Evolutionary conservation across 805 yeast species (phyloP).

Genomic region (Saccharomycopsis capsularis): DNA sequence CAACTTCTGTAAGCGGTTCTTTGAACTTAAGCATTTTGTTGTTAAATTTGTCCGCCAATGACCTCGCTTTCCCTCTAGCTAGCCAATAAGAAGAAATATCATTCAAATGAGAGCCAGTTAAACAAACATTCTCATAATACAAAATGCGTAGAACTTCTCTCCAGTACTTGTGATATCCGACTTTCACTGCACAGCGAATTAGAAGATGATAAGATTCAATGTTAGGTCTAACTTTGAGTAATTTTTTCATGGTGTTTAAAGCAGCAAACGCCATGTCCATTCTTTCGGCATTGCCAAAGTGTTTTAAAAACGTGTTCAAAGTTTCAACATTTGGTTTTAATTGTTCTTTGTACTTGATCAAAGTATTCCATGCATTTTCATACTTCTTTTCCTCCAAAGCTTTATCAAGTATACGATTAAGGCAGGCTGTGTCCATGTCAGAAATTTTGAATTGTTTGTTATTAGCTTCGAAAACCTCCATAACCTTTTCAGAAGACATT

Average conservation of each 20-base stretch:
- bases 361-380: conserved; percentile 28
- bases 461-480: conserved; percentile 24
- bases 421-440: conserved; percentile 11
- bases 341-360: conserved; percentile 20
- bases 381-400: conserved; percentile 27
- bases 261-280: conserved; percentile 31
- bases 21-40: conserved; percentile 16
- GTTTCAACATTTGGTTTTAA: conserved; percentile 22
- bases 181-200: conserved; percentile 30
- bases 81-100: conserved; percentile 20
- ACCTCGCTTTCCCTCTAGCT: conserved; percentile 27
- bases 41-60: conserved; percentile 27
- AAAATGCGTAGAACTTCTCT: conserved; percentile 22
- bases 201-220: conserved; percentile 29
- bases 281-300: conserved; percentile 30
- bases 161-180: conserved; percentile 27
- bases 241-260: conserved; percentile 28
- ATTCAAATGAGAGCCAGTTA: conserved; percentile 11
- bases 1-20: conserved; percentile 16
- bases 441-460: conserved; percentile 6
- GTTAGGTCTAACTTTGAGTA: conserved; percentile 29
- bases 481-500: conserved; percentile 22
- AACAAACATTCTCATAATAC: conserved; percentile 13
- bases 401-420: conserved; percentile 26
- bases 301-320: conserved; percentile 29